Evolutionary conservation across 345 rosid species (phyloP).

Genomic region (Geranium rotundifolium): DNA sequence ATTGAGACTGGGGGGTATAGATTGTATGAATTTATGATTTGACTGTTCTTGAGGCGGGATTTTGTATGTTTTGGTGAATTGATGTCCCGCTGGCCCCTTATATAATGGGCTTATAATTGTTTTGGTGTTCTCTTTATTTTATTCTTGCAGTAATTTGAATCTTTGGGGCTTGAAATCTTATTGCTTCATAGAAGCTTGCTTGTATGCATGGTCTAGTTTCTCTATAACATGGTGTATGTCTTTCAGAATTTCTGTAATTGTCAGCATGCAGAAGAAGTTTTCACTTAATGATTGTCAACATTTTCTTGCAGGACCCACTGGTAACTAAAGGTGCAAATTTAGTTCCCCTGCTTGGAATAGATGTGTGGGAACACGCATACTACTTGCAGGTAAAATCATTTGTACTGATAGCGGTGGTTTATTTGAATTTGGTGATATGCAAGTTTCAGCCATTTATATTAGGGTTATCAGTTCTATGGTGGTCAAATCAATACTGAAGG

Average conservation of each 20-base stretch:
- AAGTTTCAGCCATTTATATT: too few relatives aligned
- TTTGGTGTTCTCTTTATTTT: too few relatives aligned
- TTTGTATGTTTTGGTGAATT: not conserved
- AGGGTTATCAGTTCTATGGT: not conserved
- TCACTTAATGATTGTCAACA: not conserved
- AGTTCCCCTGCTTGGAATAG: constrained; percentile 81
- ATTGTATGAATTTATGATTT: not conserved
- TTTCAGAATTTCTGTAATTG: not conserved
- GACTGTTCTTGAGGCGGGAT: not conserved
- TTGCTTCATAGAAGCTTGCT: not conserved
- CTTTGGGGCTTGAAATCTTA: not conserved
- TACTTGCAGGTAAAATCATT: constrained; percentile 64
- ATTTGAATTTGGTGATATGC: not conserved
- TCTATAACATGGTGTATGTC: not conserved
- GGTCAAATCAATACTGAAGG: not conserved
- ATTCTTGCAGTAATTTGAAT: not conserved
- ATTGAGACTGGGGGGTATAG: not conserved
- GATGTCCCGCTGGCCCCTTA: not conserved
- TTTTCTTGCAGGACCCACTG: constrained; percentile 58
- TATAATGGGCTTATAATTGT: not conserved
- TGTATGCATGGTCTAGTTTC: not conserved
- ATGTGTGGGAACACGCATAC: constrained; percentile 99
- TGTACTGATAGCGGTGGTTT: not conserved
- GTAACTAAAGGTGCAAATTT: constrained; percentile 67
- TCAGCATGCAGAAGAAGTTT: not conserved